Conservation (phyloP, 208 protist species). For the Acanthamoeba rhysodes region DNA sequence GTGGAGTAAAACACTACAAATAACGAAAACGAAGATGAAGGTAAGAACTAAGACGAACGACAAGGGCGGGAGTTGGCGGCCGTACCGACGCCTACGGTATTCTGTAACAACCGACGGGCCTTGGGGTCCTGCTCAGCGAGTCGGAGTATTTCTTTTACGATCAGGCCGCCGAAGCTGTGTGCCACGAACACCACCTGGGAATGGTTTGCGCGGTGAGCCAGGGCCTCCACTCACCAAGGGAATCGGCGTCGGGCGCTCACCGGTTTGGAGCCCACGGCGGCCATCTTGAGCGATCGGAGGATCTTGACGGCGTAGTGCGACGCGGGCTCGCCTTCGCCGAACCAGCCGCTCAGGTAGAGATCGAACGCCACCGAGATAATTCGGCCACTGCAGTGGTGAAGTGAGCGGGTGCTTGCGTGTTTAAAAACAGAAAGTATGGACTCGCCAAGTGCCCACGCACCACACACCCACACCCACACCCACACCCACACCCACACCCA, state of each 20-base stretch:
- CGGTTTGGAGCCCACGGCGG: constrained; percentile 25
- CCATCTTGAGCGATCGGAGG: constrained; percentile 6
- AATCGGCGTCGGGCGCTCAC: neutral
- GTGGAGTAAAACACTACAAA: constrained; percentile 18
- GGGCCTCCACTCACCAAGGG: neutral
- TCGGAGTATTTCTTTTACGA: constrained; percentile 36
- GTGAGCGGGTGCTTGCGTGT: no score
- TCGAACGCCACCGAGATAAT: constrained; percentile 50
- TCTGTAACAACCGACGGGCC: neutral
- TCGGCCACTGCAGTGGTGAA: neutral
- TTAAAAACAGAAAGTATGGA: no score
- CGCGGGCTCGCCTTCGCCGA: neutral
- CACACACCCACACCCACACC: no score
- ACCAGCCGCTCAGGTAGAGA: constrained; percentile 60
- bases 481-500: no score
- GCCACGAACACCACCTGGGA: constrained; percentile 15
- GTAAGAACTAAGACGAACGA: no score
- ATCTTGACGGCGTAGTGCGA: neutral
- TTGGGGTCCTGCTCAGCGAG: constrained; percentile 13
- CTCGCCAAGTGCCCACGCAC: no score
- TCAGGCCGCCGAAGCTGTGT: constrained; percentile 53
- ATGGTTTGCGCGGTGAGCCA: neutral
- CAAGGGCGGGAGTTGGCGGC: neutral
- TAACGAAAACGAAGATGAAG: neutral
- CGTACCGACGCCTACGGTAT: constrained; percentile 36